Conservation (phyloP, 2,329 filamentous ascomycete genomes). For the Cladorrhinum sp. region DNA sequence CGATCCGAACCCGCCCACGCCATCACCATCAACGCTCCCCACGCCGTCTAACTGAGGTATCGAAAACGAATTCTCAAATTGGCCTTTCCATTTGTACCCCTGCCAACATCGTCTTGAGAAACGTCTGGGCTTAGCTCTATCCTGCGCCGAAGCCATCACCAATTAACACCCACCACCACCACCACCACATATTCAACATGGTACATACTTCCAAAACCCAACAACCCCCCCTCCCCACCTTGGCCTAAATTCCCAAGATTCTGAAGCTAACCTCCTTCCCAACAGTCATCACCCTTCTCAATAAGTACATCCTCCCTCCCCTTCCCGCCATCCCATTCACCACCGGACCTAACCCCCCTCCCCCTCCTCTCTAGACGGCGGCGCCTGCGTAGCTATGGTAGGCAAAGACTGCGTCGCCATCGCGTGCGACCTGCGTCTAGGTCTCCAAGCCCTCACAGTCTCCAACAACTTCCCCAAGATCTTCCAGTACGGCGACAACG, state of each 20-base stretch:
- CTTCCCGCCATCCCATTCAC: not conserved
- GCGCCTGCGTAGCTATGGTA: constrained; percentile 97
- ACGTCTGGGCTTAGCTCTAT: not conserved
- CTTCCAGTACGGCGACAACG: constrained; percentile 86
- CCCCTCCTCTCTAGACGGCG: constrained; percentile 58
- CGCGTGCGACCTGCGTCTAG: constrained; percentile 96
- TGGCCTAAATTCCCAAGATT: not conserved
- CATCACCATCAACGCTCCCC: not conserved
- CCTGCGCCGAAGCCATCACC: constrained; percentile 3
- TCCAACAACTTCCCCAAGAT: constrained; percentile 99
- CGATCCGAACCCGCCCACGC: not conserved
- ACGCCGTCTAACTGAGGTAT: not conserved
- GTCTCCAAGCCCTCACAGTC: constrained; percentile 92
- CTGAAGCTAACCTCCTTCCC: constrained; percentile 32
- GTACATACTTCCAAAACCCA: constrained; percentile 30
- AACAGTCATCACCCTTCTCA: constrained; percentile 83
- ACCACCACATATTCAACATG: constrained; percentile 26
- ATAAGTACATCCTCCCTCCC: constrained; percentile 64
- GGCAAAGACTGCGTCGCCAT: constrained; percentile 99
- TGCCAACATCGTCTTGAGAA: not conserved
- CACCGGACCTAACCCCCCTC: constrained; percentile 3
- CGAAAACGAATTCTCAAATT: not conserved
- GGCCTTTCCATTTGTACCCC: not conserved
- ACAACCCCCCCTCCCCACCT: not conserved
- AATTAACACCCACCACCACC: constrained; percentile 9